phyloP scores from a whole-genome alignment of 345 rosid species.

The Eucalyptus cladocalyx region DNA sequence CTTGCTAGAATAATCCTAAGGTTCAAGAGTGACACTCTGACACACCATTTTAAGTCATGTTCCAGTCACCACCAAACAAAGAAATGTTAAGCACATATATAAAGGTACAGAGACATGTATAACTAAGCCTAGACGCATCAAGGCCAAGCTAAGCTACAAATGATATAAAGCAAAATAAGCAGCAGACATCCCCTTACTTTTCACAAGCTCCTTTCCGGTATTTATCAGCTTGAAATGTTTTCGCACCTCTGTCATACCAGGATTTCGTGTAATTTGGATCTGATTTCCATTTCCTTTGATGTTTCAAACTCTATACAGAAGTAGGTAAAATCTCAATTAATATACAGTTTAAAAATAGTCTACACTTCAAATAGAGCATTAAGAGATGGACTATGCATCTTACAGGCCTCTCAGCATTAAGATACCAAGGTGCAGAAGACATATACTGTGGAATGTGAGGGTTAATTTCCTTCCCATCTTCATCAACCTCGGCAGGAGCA shows the following conservation, averaged over 20 bases:
- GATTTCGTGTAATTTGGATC: conserved; percentile 64
- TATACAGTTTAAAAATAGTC: too few species aligned
- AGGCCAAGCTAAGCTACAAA: neutral
- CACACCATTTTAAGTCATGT: neutral
- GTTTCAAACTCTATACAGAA: conserved; percentile 41
- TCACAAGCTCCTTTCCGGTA: conserved; percentile 61
- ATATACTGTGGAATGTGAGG: conserved; percentile 61
- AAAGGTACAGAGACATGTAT: neutral
- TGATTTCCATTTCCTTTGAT: conserved; percentile 75
- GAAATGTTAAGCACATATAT: neutral
- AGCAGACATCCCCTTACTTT: conserved; percentile 25
- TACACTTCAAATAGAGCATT: neutral
- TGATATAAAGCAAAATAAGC: neutral
- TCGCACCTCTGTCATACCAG: conserved; percentile 68
- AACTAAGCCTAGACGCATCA: neutral
- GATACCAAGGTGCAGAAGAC: conserved; percentile 49
- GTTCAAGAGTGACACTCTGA: neutral
- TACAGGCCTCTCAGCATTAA: conserved; percentile 61
- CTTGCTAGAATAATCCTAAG: neutral
- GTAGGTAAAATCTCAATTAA: neutral
- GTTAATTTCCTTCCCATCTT: conserved; percentile 51
- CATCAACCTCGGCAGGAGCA: conserved; percentile 61
- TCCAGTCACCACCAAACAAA: neutral
- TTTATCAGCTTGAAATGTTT: conserved; percentile 51
- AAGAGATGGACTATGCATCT: neutral